Base-by-base conservation (phyloP, 2,329 filamentous ascomycete genomes). In the Diplodia intermedia region DNA sequence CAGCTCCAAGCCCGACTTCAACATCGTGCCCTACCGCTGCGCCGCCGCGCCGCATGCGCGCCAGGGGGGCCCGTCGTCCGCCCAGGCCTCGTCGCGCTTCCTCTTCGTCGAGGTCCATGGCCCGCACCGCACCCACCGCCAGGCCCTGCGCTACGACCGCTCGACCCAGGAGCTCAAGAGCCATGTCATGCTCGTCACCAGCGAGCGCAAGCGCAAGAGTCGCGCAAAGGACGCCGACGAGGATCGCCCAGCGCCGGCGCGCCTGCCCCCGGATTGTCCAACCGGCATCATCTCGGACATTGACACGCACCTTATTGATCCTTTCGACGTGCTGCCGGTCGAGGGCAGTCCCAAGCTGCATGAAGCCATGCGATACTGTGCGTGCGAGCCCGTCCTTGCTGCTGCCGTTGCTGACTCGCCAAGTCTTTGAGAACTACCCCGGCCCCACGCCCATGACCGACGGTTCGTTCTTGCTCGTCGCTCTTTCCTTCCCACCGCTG, bases 101-200 rank as follows among this genome's bases (percentile, higher is more conserved):
- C 56, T 60, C 38, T 60, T 60, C 56, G 56, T 60, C 20, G 56
- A 60, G 33, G 56, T 60, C 14, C 56, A 40, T 3, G 56, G 38
- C 12, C 38, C 56, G 4, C 23, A 26, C 15, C 36, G 38, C 31
- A 47, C 15, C 36, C 56, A 40, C 20, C 56, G 56, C 12, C 56
- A 31, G 38, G 26, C 20, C n/a, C 56, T 60, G 38, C 36, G 26
- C 20, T 60, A 60, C 56, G 56, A 60, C 56, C 20, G 56, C 12
- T 60, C 56, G 20, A 31, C 56, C 26, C 60, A 47, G 14, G 43
- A 63, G 23, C 60, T 63, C 3, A 50, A 53, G 18, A 63, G 60
- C 43, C 60, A 63, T 36, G 60, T 63, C 29, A 50, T 50, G 60
- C 60, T 50, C 11, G 60, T 63, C n/a, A 38, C 49, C 11, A 50